Evolutionary conservation across 1,284 basidiomycete species (phyloP).

Genomic region (Apiotrichum veenhuisii): DNA sequence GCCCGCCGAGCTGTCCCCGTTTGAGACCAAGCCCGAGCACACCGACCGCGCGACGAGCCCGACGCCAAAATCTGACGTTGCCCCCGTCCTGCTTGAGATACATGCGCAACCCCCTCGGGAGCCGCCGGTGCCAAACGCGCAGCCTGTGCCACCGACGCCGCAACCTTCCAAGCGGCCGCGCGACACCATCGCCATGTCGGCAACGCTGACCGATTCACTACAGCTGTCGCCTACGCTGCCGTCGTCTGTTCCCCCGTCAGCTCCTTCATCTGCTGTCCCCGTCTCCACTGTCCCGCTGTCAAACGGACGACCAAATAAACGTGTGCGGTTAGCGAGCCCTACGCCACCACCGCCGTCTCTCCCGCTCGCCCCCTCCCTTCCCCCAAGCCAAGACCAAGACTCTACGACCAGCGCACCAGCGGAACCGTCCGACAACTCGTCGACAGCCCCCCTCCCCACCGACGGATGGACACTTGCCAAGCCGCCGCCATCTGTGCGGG

Average conservation of each 20-base stretch:
- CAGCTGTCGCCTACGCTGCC: not conserved
- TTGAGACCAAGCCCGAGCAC: too few species aligned
- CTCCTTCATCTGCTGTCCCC: not conserved
- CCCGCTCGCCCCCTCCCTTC: not conserved
- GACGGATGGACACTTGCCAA: conserved; percentile 55
- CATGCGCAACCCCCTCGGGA: not conserved
- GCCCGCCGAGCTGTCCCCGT: not conserved
- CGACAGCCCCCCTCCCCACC: not conserved
- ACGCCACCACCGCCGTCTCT: not conserved
- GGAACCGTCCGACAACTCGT: not conserved
- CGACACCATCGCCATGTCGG: not conserved
- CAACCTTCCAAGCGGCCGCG: not conserved
- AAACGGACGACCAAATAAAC: conserved; percentile 8
- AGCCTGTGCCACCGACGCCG: not conserved
- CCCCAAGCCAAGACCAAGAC: not conserved
- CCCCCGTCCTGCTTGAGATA: not conserved
- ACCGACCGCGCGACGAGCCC: too few species aligned
- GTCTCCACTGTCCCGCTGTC: not conserved
- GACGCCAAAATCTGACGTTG: not conserved
- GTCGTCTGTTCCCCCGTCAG: not conserved
- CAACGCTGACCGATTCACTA: not conserved
- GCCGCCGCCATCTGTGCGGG: conserved; percentile 55
- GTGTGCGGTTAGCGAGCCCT: conserved; percentile 14
- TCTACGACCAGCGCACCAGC: not conserved
- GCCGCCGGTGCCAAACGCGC: conserved; percentile 7